Base-by-base conservation (phyloP, 345 rosid species). In the Linum usitatissimum region DNA sequence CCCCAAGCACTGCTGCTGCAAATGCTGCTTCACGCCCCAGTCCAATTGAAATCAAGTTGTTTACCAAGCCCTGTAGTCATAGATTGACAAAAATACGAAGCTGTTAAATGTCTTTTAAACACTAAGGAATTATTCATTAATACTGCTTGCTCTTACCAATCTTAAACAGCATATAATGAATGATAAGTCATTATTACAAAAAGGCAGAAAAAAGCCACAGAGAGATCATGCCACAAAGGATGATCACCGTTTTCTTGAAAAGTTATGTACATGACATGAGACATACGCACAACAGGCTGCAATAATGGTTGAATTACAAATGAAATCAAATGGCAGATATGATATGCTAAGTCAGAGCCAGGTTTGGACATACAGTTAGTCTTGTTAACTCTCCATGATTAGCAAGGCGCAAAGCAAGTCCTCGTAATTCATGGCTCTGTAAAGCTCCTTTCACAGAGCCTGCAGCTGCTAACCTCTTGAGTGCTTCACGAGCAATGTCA, bases 401-500 rank as follows among this genome's bases (percentile, higher is more conserved):
- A 68, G 99, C 97, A 64, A 94, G 91, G 61, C 96, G 95, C 72
- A 94, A 71, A 68, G 96, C 84, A 68, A 94, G 95, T 65, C 99
- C 97, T 77, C 93, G 80, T 66, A 88, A 74, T 71, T 90, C 99
- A 39, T 82, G 85, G 65, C 84, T 83, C 77, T 83, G 89, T 61
- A 94, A 85, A 51, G 99, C 91, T 66, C 99, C 99, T 81, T 90
- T 90, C 64, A 94, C 88, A 3, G 95, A 83, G 70, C 99, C 97
- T 48, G 99, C 96, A 42, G 95, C 84, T 64, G 97, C 95, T 55
- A 94, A 81, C 75, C 99, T 81, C 81, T 88, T 94, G 28, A 90
- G 84, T 67, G 97, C 97, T 79, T 94, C 97, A 1, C 95, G 92
- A 71, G 95, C 96, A 77, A 90, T 85, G 40, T 90, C 91, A 28